phyloP scores from a whole-genome alignment of 768 basidiomycete species.

The Lentinus tigrinus region DNA sequence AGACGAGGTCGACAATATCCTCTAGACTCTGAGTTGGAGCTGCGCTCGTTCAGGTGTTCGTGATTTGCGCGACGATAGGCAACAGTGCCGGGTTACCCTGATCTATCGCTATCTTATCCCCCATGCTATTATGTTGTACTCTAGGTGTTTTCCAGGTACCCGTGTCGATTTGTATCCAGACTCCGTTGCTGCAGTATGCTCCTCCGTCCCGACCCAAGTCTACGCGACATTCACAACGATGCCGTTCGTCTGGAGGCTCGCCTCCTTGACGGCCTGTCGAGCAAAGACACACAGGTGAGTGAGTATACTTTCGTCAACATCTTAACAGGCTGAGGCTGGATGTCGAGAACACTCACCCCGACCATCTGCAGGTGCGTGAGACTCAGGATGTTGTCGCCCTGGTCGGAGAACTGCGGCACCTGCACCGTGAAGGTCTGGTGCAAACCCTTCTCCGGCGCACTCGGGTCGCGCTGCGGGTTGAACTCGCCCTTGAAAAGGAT shows the following conservation, averaged over 20 bases:
- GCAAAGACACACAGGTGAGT: not conserved
- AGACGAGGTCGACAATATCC: conserved; percentile 28
- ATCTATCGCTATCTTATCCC: not conserved
- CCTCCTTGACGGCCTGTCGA: not conserved
- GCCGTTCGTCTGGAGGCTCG: not conserved
- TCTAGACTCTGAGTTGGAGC: conserved; percentile 6
- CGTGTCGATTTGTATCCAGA: not conserved
- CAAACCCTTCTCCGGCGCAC: conserved; percentile 31
- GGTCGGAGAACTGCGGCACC: conserved; percentile 30
- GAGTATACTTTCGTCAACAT: not conserved
- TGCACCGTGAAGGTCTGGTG: conserved; percentile 46
- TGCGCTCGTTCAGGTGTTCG: not conserved
- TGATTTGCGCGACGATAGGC: not conserved
- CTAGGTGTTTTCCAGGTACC: not conserved
- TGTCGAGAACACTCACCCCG: conserved; percentile 1
- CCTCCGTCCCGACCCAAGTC: not conserved
- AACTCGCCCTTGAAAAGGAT: conserved; percentile 50
- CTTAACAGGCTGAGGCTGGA: too few species aligned
- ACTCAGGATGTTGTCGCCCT: conserved; percentile 1
- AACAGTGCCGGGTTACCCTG: not conserved
- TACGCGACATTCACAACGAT: not conserved
- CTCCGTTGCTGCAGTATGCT: too few species aligned
- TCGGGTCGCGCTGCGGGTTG: conserved; percentile 34
- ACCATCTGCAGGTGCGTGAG: conserved; percentile 12
- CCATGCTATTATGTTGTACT: conserved; percentile 4